phyloP scores from a whole-genome alignment of 2,329 filamentous ascomycete species.

The Fusarium tricinctum region DNA sequence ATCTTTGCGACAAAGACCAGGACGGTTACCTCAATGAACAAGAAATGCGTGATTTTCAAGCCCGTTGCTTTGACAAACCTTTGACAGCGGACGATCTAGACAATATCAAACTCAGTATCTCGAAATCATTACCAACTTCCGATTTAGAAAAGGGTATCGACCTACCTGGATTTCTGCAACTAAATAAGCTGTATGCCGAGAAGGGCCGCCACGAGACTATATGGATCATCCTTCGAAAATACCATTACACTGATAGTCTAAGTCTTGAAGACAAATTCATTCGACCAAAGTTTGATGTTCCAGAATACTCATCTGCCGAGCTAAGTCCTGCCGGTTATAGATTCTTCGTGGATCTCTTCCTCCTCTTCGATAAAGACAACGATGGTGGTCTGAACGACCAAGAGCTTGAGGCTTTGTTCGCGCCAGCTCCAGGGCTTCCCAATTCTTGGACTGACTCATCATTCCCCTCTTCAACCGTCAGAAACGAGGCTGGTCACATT shows the following conservation, averaged over 20 bases:
- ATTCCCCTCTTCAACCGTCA: conserved; percentile 93
- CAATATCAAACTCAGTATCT: conserved; percentile 91
- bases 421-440: conserved; percentile 91
- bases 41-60: conserved; percentile 92
- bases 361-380: conserved; percentile 97
- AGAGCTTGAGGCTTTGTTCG: conserved; percentile 89
- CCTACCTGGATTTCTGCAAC: conserved; percentile 83
- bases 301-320: conserved; percentile 91
- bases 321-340: conserved; percentile 94
- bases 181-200: conserved; percentile 97
- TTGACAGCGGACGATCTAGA: conserved; percentile 84
- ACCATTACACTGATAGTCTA: conserved; percentile 95
- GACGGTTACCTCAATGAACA: conserved; percentile 91
- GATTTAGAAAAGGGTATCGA: conserved; percentile 81
- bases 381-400: conserved; percentile 91
- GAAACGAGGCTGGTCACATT: conserved; percentile 94
- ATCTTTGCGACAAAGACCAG: conserved; percentile 95
- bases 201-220: conserved; percentile 98
- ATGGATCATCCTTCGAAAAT: conserved; percentile 95
- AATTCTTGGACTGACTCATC: conserved; percentile 87
- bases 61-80: conserved; percentile 91
- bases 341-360: conserved; percentile 96
- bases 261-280: conserved; percentile 92
- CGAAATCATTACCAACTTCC: conserved; percentile 74
- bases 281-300: conserved; percentile 93